Percentiles rank a stretch among this genome's conserved stretches.
phyloP scores from a whole-genome alignment of 2,329 filamentous ascomycete genomes.

The Dothiorella sarmentorum region DNA sequence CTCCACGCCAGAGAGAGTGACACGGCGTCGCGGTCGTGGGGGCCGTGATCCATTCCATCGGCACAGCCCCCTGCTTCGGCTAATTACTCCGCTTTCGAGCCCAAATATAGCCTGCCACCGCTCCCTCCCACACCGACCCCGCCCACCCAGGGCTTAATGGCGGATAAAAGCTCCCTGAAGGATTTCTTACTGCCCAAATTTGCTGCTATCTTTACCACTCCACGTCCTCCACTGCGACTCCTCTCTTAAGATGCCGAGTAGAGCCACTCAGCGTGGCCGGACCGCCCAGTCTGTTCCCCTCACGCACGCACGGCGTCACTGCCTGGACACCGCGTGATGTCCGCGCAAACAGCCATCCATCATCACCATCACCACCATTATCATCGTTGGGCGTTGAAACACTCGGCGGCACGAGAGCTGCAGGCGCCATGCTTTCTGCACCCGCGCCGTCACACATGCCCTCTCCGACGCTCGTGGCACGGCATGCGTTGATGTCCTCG shows the following conservation, averaged over 20 bases:
- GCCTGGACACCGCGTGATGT: neutral
- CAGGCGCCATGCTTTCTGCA: constrained; percentile 5
- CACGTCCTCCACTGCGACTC: neutral
- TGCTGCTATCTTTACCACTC: neutral
- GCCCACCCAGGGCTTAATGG: neutral
- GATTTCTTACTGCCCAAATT: constrained; percentile 15
- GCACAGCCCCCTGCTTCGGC: neutral
- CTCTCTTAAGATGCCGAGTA: neutral
- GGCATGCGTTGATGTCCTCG: neutral
- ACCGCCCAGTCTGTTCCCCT: neutral
- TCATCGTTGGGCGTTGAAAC: constrained; percentile 1
- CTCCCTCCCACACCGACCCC: neutral
- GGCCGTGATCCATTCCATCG: no score
- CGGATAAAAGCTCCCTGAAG: constrained; percentile 13
- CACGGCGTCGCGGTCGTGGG: constrained; percentile 3
- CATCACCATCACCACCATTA: neutral
- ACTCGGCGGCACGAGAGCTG: neutral
- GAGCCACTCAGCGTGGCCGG: constrained; percentile 8
- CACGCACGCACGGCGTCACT: neutral
- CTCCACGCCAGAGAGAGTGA: neutral
- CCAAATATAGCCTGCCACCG: constrained; percentile 1
- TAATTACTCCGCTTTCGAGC: constrained; percentile 2
- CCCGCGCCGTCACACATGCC: neutral
- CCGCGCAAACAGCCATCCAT: neutral
- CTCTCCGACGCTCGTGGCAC: neutral